Evolutionary conservation across 495 filamentous ascomycete genomes (phyloP).

Genomic region (Aspergillus panamensis): DNA sequence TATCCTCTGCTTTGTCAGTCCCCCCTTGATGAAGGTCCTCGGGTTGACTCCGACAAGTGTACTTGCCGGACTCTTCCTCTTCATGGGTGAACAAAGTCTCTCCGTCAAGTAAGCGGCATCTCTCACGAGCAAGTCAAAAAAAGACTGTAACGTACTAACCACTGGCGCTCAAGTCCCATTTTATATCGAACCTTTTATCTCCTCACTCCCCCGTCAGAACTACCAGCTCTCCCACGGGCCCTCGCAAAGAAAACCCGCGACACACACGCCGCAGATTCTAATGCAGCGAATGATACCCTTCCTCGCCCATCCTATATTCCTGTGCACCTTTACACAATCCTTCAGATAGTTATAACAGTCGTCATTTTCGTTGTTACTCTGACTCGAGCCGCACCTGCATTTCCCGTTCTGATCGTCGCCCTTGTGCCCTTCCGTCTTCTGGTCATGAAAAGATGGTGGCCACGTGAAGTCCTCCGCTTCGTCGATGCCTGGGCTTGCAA

Average conservation of each 20-base stretch:
- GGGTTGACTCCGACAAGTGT: constrained; percentile 68
- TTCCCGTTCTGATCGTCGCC: constrained; percentile 64
- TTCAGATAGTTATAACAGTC: constrained; percentile 58
- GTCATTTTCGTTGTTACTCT: constrained; percentile 63
- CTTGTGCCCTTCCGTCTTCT: constrained; percentile 60
- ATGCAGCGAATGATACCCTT: constrained; percentile 6
- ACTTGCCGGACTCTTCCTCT: constrained; percentile 65
- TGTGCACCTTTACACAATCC: constrained; percentile 61
- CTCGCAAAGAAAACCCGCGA: constrained; percentile 26
- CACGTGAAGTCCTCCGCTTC: constrained; percentile 55
- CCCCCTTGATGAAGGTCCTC: constrained; percentile 65
- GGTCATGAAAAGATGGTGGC: constrained; percentile 64
- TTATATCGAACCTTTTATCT: constrained; percentile 61
- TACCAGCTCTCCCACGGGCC: constrained; percentile 52
- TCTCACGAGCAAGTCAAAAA: too few relatives aligned
- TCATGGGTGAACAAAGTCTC: constrained; percentile 62
- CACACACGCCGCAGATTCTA: neutral
- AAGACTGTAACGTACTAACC: too few relatives aligned
- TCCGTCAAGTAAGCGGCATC: too few relatives aligned
- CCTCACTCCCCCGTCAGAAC: constrained; percentile 60
- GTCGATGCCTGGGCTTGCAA: constrained; percentile 72
- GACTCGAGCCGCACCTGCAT: constrained; percentile 60
- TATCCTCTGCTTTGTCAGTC: constrained; percentile 34
- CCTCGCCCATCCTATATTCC: constrained; percentile 44
- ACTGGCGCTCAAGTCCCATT: constrained; percentile 40